A percentile compares a stretch with the other conserved stretches of the same genome.
Conservation (phyloP, 1,284 basidiomycete genomes). For the Bjerkandera adusta region DNA sequence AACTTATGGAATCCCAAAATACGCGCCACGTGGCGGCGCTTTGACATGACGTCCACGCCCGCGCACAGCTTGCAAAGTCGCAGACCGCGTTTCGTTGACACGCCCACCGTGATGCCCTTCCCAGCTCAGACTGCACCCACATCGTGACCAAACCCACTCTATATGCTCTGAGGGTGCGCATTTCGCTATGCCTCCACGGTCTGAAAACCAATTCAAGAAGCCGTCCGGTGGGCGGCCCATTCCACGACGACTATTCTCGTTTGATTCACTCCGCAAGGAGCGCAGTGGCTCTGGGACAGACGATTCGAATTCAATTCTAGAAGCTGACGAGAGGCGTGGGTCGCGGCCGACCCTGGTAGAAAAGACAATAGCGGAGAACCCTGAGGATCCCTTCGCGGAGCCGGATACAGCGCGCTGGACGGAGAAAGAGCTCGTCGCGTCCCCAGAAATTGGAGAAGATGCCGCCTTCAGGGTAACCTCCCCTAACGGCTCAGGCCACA, state of each 20-base stretch:
- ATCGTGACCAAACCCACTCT: no score
- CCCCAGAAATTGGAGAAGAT: constrained; percentile 17
- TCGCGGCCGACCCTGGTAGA: constrained; percentile 15
- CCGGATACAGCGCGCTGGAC: constrained; percentile 19
- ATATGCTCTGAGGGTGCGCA: no score
- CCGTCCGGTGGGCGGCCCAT: constrained; percentile 30
- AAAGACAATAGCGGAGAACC: constrained; percentile 11
- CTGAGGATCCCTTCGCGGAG: constrained; percentile 15
- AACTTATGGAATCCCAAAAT: no score
- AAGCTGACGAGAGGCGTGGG: no score
- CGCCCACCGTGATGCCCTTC: no score
- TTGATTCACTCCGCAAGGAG: constrained; percentile 30
- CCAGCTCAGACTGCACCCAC: no score
- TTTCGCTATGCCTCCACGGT: constrained; percentile 10
- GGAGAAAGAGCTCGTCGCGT: constrained; percentile 20
- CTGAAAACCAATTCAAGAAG: constrained; percentile 22
- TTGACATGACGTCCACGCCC: no score
- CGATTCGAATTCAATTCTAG: constrained; percentile 8
- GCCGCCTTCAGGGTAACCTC: neutral
- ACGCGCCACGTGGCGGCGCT: no score
- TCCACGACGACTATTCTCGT: constrained; percentile 33
- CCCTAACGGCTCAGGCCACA: neutral
- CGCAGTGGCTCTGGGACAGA: constrained; percentile 24
- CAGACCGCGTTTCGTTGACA: no score
- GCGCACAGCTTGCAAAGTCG: no score